phyloP scores from a whole-genome alignment of 441 rosid species.

The Eruca vesicaria region DNA sequence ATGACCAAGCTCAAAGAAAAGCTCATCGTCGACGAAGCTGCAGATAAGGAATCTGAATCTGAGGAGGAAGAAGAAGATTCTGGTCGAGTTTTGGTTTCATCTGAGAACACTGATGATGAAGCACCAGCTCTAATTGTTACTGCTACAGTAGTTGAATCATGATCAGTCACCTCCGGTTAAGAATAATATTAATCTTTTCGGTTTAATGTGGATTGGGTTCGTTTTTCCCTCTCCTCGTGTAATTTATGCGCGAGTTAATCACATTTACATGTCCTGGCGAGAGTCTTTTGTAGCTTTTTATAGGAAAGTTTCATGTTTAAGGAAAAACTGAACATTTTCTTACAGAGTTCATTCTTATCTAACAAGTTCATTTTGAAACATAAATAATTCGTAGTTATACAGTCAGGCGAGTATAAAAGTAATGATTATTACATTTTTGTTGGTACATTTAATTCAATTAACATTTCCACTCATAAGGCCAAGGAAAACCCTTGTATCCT shows the following conservation, averaged over 20 bases:
- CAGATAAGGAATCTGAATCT: constrained; percentile 30
- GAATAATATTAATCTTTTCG: constrained; percentile 1
- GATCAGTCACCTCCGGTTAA: constrained; percentile 22
- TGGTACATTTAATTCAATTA: no score
- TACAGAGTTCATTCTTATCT: no score
- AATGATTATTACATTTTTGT: no score
- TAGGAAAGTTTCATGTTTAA: no score
- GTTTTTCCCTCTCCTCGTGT: constrained; percentile 15
- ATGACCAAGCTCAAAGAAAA: constrained; percentile 57
- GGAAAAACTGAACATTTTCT: no score
- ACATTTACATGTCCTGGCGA: not conserved
- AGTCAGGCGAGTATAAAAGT: no score
- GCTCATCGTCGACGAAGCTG: constrained; percentile 36
- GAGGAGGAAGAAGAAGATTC: constrained; percentile 45
- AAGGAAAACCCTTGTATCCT: no score
- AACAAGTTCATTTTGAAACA: no score
- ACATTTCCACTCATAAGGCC: no score
- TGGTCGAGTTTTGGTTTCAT: constrained; percentile 39
- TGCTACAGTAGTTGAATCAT: constrained; percentile 58
- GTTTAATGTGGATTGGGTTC: constrained; percentile 13
- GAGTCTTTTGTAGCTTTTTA: no score
- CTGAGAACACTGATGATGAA: constrained; percentile 79
- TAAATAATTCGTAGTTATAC: no score
- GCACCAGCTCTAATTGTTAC: constrained; percentile 27
- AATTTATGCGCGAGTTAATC: constrained; percentile 18